These are phyloP conservation scores for Toxoplasma gondii DNA, from an alignment of 169 alveolate genomes.

Conservation along the genomic window DNA sequence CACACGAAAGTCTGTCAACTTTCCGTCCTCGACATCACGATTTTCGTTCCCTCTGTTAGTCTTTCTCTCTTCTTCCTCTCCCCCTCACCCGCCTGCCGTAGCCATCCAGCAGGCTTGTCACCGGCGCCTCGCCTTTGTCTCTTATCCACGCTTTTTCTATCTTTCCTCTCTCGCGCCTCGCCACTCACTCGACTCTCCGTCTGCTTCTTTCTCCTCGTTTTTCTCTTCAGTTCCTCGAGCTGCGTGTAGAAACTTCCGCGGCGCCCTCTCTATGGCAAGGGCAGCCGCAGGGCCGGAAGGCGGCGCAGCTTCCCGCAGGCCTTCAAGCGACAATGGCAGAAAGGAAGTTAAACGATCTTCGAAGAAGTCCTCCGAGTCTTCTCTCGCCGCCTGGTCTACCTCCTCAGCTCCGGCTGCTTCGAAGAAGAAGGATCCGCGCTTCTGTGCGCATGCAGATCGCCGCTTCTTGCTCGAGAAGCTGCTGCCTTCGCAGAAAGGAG, in stretches of 20 bases:
- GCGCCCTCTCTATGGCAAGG: no score
- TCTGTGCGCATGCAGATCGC: slow-evolving; percentile 2
- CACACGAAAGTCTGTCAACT: no score
- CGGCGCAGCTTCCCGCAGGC: neutral
- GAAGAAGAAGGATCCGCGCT: neutral
- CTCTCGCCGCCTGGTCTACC: neutral
- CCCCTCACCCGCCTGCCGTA: no score
- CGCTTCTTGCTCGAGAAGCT: slow-evolving; percentile 21
- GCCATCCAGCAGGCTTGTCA: no score
- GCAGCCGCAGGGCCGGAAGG: slow-evolving; percentile 7
- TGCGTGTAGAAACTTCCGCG: no score
- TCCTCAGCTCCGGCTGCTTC: neutral
- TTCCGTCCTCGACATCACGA: no score
- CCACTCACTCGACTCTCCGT: no score
- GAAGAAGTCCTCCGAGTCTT: neutral
- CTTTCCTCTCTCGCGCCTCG: neutral
- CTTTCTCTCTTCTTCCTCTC: neutral
- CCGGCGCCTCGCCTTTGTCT: neutral
- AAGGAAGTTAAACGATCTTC: neutral
- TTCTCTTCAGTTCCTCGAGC: no score
- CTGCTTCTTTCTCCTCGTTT: no score
- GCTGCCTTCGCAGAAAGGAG: neutral
- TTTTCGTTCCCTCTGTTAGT: no score
- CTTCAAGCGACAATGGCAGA: neutral
- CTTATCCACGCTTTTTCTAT: neutral